Evolutionary conservation across 768 basidiomycete genomes (phyloP), one percentile per base, ranked within the genome.

Genomic region (Boletus sp.): DNA sequence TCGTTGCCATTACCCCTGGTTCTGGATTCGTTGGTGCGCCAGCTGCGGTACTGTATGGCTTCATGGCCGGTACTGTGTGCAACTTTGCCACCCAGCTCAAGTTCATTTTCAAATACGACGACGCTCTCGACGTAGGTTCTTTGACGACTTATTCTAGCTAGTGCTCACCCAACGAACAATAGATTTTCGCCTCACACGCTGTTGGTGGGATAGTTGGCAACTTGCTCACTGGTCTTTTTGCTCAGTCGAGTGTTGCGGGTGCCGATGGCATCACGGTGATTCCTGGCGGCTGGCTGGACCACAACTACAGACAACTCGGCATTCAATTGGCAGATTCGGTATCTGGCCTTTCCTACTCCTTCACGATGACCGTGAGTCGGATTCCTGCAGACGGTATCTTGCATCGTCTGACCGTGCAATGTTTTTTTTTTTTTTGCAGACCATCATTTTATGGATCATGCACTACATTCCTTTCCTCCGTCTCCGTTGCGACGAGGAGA

Each of bases 71-170:
- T 17, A 88, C 87, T 0, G 60, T 85, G 2, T 97, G 92, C 76
- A 98, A 98, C 73, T 93, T 92, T 70, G 90, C 93, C n/a, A 98
- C 96, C 4, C 87, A 96, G 63, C 80, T 98, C 67, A 98, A 98
- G 75, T 92, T 89, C 69, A 46, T 89, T 29, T 75, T 84, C 59
- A 76, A 78, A 30, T 90, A 84, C 61, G 90, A 93, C 56, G 90
- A 93, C 66, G 80, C 87, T 14, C 81, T 93, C 17, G 90, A 93
- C 79, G 86, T 88, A 47, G 46, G 84, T 57, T 5, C 37, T 53
- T n/a, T n/a, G n/a, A n/a, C n/a, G n/a, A n/a, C n/a, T n/a, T n/a
- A n/a, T n/a, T n/a, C 34, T 34, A 19, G 17, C 47, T 5, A 13
- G 13, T 50, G 6, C 48, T 53, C 13, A 54, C 21, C 7, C 3